phyloP scores from a whole-genome alignment of 2,329 filamentous ascomycete genomes.

The Penicillium sp. region DNA sequence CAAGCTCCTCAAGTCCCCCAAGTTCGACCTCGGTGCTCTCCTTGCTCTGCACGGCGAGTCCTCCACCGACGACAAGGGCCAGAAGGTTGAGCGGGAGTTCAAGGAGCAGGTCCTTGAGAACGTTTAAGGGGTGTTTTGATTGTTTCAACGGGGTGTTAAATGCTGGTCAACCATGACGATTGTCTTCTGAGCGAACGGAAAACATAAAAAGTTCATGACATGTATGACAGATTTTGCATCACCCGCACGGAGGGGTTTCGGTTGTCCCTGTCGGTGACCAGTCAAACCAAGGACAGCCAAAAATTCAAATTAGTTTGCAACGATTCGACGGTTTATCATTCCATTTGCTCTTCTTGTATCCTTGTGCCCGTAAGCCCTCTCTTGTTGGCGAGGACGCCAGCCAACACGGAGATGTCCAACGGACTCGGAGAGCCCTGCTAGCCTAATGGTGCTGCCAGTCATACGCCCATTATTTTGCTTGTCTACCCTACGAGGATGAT shows the following conservation, averaged over 20 bases:
- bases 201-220: slow-evolving; percentile 25
- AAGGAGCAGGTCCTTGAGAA: slow-evolving; percentile 93
- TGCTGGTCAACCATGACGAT: slow-evolving; percentile 56
- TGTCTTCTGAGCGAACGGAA: slow-evolving; percentile 22
- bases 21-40: slow-evolving; percentile 96
- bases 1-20: slow-evolving; percentile 96
- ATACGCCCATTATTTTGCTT: too few species aligned
- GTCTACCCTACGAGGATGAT: too few species aligned
- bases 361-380: too few species aligned
- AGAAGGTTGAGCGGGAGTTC: slow-evolving; percentile 99
- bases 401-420: too few species aligned
- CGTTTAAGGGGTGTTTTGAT: slow-evolving; percentile 64
- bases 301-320: slow-evolving; percentile 7
- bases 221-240: slow-evolving; percentile 18
- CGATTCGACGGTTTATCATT: neutral
- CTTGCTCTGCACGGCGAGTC: slow-evolving; percentile 98
- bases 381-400: too few species aligned
- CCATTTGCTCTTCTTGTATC: too few species aligned
- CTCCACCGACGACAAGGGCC: slow-evolving; percentile 87
- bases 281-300: slow-evolving; percentile 3
- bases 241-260: slow-evolving; percentile 2
- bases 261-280: slow-evolving; percentile 2
- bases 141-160: slow-evolving; percentile 68
- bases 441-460: too few species aligned
- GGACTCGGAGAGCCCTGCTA: too few species aligned